These are phyloP conservation scores for Hymenoscyphus scutula DNA, from an alignment of 2,329 filamentous ascomycete genomes.

Conservation along the genomic window DNA sequence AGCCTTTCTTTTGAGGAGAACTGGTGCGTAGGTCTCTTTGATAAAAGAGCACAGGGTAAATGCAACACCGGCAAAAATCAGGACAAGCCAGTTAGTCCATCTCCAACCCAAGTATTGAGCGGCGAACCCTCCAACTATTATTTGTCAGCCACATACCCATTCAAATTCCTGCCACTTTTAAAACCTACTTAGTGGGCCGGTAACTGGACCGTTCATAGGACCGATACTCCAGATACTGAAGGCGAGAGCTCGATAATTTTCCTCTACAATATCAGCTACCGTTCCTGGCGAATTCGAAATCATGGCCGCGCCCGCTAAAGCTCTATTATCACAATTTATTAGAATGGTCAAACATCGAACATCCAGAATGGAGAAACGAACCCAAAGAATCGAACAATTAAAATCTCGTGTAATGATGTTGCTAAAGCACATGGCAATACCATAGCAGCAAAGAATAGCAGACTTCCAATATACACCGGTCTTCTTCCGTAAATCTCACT, in stretches of 20 bases:
- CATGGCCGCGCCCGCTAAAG: conserved; percentile 74
- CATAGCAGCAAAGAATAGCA: conserved; percentile 63
- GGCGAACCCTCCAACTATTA: conserved; percentile 58
- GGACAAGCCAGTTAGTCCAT: conserved; percentile 79
- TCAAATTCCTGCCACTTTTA: background rate
- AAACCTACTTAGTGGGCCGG: conserved; percentile 56
- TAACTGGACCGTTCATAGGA: conserved; percentile 71
- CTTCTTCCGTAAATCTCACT: conserved; percentile 68
- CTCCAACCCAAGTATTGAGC: conserved; percentile 79
- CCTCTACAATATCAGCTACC: conserved; percentile 77
- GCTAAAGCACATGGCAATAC: conserved; percentile 71
- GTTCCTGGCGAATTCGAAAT: conserved; percentile 81
- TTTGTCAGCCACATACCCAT: background rate
- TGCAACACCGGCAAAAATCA: conserved; percentile 67
- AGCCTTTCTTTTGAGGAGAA: conserved; percentile 65
- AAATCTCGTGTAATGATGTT: conserved; percentile 62
- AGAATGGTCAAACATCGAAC: background rate
- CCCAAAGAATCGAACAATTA: conserved; percentile 74
- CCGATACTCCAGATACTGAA: conserved; percentile 83
- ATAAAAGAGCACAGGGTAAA: conserved; percentile 58
- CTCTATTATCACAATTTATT: conserved; percentile 37
- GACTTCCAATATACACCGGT: conserved; percentile 66
- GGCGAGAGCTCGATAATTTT: conserved; percentile 76
- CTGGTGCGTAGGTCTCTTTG: conserved; percentile 75
- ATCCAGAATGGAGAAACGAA: conserved; percentile 37